Conservation (phyloP, 2,329 filamentous ascomycete genomes). For the Xylariaceae sp. region DNA sequence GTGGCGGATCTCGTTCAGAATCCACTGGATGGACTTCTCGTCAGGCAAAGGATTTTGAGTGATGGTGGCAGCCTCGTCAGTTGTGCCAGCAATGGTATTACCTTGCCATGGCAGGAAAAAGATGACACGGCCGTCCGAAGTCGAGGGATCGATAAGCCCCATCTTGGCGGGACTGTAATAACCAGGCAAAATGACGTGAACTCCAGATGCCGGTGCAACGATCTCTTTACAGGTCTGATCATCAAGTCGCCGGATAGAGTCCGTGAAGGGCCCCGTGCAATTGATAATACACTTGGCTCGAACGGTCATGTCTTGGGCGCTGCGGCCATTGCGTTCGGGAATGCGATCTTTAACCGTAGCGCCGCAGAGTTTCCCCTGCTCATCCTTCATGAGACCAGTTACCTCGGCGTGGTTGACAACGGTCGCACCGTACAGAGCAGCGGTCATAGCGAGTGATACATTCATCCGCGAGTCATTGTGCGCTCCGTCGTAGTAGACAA, state of each 20-base stretch:
- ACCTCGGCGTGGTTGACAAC: constrained; percentile 82
- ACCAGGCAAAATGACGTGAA: constrained; percentile 80
- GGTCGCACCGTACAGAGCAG: constrained; percentile 79
- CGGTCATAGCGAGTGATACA: constrained; percentile 81
- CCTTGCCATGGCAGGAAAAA: constrained; percentile 94
- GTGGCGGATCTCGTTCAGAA: constrained; percentile 74
- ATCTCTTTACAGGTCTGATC: constrained; percentile 69
- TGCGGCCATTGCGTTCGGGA: constrained; percentile 59
- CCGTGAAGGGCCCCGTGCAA: constrained; percentile 82
- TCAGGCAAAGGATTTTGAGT: constrained; percentile 69
- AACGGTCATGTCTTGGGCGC: constrained; percentile 61
- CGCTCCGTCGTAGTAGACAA: constrained; percentile 89
- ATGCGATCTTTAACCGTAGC: constrained; percentile 70
- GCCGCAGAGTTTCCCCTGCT: constrained; percentile 66
- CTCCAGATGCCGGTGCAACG: constrained; percentile 78
- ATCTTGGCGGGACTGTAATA: constrained; percentile 83
- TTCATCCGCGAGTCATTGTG: constrained; percentile 95
- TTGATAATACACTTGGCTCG: constrained; percentile 80
- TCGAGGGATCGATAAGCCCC: constrained; percentile 81
- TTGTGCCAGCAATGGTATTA: constrained; percentile 86
- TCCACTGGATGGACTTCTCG: constrained; percentile 84
- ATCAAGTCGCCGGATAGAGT: constrained; percentile 81
- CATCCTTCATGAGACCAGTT: constrained; percentile 70
- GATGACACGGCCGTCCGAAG: constrained; percentile 83
- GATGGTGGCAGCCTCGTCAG: constrained; percentile 72